Percentiles rank a stretch among this genome's conserved stretches.
phyloP scores from a whole-genome alignment of 257 asterid genomes.

The Scutellaria galericulata region DNA sequence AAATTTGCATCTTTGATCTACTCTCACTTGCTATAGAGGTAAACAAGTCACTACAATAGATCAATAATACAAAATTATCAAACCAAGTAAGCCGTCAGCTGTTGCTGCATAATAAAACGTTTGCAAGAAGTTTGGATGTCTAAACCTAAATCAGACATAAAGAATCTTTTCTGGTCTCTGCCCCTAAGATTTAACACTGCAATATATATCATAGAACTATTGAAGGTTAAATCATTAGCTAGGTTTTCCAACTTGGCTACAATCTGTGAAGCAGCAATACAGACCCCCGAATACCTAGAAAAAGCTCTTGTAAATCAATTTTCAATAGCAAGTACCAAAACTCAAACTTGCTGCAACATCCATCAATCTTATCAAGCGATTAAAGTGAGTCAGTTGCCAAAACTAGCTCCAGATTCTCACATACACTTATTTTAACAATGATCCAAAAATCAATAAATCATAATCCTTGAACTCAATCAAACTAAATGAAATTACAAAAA shows the following conservation, averaged over 20 bases:
- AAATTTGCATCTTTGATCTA: not conserved
- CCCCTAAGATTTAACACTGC: not conserved
- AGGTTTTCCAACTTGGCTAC: conserved; percentile 10
- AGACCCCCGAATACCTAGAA: too few species aligned
- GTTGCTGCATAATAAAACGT: not conserved
- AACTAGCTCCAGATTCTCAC: conserved; percentile 1
- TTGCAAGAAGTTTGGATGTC: not conserved
- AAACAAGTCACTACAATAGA: conserved; percentile 1
- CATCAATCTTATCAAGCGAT: too few species aligned
- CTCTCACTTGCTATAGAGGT: not conserved
- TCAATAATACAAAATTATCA: not conserved
- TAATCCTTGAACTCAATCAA: conserved; percentile 13
- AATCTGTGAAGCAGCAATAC: not conserved
- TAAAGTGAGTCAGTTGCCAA: too few species aligned
- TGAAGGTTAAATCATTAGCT: not conserved
- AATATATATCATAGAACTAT: not conserved
- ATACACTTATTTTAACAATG: not conserved
- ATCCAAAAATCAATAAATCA: not conserved
- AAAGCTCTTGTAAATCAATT: too few species aligned
- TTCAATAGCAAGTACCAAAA: too few species aligned
- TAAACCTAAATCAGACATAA: not conserved
- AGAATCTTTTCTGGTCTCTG: not conserved
- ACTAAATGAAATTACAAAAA: conserved; percentile 1
- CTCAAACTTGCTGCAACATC: too few species aligned
- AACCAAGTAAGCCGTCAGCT: conserved; percentile 11